Conservation (phyloP, 257 asterid genomes). For the Solanum bulbocastanum region DNA sequence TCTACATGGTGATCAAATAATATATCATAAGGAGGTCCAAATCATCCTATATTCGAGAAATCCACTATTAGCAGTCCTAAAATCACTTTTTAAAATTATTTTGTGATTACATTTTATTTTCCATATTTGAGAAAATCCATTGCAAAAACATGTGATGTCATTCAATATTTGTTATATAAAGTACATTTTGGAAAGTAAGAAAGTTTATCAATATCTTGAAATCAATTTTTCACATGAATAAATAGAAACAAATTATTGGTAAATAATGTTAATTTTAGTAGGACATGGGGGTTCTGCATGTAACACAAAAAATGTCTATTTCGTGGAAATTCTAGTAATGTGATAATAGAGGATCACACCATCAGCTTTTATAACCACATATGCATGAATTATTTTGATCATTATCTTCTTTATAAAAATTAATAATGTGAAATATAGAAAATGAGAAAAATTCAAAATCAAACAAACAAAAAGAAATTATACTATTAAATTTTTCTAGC, state of each 20-base stretch:
- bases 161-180: neutral
- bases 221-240: neutral
- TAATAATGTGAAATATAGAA: neutral
- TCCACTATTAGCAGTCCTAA: neutral
- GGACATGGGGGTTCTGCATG: neutral
- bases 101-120: neutral
- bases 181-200: neutral
- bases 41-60: neutral
- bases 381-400: neutral
- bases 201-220: neutral
- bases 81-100: neutral
- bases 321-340: neutral
- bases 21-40: neutral
- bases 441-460: neutral
- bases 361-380: neutral
- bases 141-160: neutral
- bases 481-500: neutral
- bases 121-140: accelerated
- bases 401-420: neutral
- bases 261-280: neutral
- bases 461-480: neutral
- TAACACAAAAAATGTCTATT: neutral
- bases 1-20: neutral
- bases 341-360: neutral
- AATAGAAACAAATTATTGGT: neutral